These are phyloP conservation scores for Pichia californica DNA, from an alignment of 805 yeast species.

Conservation along the genomic window DNA sequence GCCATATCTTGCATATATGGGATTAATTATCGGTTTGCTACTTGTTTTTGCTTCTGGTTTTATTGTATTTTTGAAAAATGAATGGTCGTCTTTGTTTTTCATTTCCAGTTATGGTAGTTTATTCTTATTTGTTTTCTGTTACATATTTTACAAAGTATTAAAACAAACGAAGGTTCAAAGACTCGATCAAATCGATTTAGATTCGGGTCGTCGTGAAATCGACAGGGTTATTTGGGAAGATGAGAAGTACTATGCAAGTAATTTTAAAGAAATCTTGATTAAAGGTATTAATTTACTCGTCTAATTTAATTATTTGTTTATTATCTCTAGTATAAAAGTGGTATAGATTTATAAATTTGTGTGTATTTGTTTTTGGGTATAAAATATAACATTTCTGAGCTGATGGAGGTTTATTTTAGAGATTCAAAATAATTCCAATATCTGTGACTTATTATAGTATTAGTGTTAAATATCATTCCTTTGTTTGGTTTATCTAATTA, in stretches of 20 bases:
- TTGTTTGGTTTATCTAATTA: no score
- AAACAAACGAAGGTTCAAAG: conserved; percentile 61
- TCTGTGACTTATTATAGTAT: no score
- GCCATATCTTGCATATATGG: conserved; percentile 47
- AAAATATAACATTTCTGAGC: no score
- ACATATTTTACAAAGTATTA: conserved; percentile 44
- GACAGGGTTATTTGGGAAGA: conserved; percentile 81
- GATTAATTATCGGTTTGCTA: conserved; percentile 36
- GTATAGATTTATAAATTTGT: no score
- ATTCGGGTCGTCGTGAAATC: conserved; percentile 77
- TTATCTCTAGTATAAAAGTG: no score
- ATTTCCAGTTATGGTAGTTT: conserved; percentile 50
- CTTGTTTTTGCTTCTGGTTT: conserved; percentile 45
- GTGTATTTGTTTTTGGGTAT: no score
- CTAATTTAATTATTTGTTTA: no score
- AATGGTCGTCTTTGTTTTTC: conserved; percentile 46
- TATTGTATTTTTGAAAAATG: conserved; percentile 41
- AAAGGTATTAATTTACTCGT: conserved; percentile 20
- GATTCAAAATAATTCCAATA: no score
- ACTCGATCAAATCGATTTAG: conserved; percentile 70
- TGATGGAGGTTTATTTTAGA: no score
- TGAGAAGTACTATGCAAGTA: conserved; percentile 36
- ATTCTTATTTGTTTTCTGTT: conserved; percentile 38
- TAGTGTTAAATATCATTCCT: no score
- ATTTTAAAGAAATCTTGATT: conserved; percentile 26